Evolutionary conservation across 1,139 yeast species (phyloP).

Genomic region (Candida freyschussii): DNA sequence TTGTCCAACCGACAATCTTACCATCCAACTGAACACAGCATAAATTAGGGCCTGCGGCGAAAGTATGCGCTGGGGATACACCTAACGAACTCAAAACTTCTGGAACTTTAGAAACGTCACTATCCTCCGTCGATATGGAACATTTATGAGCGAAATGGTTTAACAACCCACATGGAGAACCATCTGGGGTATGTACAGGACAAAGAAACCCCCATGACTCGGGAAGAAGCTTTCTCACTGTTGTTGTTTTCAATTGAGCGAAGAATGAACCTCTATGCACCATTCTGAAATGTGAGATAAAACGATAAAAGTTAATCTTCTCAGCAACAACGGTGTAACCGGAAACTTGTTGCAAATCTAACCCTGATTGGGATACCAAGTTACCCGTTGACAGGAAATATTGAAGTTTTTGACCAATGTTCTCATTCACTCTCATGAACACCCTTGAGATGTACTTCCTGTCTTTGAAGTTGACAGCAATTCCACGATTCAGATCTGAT

Average conservation of each 20-base stretch:
- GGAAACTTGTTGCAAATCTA: constrained; percentile 95
- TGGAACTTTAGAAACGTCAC: constrained; percentile 74
- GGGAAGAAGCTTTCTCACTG: constrained; percentile 93
- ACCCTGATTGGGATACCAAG: constrained; percentile 92
- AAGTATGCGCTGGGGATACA: constrained; percentile 69
- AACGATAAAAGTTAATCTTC: constrained; percentile 94
- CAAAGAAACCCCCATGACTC: constrained; percentile 99
- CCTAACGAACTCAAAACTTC: constrained; percentile 68
- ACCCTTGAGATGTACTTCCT: constrained; percentile 78
- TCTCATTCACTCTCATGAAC: constrained; percentile 77
- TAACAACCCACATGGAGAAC: constrained; percentile 97
- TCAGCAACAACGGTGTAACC: constrained; percentile 99
- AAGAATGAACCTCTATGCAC: constrained; percentile 99
- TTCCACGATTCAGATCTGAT: constrained; percentile 76
- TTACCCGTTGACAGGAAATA: constrained; percentile 97
- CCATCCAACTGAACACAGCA: constrained; percentile 96
- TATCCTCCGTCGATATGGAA: constrained; percentile 69
- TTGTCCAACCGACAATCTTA: constrained; percentile 87
- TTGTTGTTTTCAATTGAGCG: constrained; percentile 95
- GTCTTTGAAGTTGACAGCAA: constrained; percentile 79
- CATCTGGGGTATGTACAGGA: constrained; percentile 99
- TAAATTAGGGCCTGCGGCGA: constrained; percentile 82
- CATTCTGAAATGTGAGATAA: constrained; percentile 96
- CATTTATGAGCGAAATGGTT: constrained; percentile 97
- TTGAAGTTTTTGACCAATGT: constrained; percentile 90